These are phyloP conservation scores for Colletotrichum melonis DNA, from an alignment of 2,329 filamentous ascomycete genomes.

Conservation along the genomic window DNA sequence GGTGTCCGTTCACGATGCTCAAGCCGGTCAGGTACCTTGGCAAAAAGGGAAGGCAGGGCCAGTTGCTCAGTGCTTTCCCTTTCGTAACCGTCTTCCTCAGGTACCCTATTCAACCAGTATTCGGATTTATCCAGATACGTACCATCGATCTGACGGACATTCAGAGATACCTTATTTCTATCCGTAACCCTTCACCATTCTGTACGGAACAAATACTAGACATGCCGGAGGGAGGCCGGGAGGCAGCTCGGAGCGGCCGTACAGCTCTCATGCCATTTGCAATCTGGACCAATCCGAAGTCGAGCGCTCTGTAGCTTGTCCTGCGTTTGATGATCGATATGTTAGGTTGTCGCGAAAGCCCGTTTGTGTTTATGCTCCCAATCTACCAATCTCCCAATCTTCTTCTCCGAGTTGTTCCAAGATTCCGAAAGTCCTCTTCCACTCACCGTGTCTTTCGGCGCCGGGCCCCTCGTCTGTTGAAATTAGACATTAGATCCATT, in stretches of 20 bases:
- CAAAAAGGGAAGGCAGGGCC: constrained; percentile 7
- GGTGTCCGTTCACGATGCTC: neutral
- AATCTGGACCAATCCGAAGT: neutral
- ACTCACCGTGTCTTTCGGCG: constrained; percentile 20
- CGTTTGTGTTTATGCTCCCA: neutral
- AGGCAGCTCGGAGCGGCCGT: neutral
- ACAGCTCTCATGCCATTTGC: neutral
- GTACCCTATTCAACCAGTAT: neutral
- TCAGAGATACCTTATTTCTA: neutral
- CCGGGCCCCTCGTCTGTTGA: constrained; percentile 30
- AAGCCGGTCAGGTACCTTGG: constrained; percentile 2
- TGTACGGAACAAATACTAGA: neutral
- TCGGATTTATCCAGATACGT: too few relatives aligned
- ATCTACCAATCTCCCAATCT: neutral
- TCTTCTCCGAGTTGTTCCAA: neutral
- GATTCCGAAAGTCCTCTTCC: neutral
- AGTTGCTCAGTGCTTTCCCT: neutral
- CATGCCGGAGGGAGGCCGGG: neutral
- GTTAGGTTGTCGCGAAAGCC: neutral
- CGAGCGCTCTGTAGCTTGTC: neutral
- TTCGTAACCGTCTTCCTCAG: too few relatives aligned
- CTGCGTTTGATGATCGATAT: neutral
- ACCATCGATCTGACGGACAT: too few relatives aligned
- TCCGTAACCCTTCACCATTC: neutral
- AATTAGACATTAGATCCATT: constrained; percentile 16